Evolutionary conservation across 805 yeast species (phyloP), one percentile per base, ranked within the genome.

Genomic region (Candida argentea): DNA sequence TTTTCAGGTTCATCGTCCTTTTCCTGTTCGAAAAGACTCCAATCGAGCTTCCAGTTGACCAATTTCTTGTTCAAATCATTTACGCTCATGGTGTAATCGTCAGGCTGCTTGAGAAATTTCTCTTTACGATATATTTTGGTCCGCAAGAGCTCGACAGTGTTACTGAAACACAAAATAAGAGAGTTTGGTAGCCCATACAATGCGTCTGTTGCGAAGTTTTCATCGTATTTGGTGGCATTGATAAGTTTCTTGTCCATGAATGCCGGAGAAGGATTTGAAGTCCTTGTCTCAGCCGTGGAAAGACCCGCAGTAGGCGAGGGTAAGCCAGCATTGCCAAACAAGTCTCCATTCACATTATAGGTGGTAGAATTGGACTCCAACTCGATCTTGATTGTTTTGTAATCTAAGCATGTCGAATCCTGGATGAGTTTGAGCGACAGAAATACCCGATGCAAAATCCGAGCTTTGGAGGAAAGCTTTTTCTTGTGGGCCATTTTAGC

Each of bases 111-210:
- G 6, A 46, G 38, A 19, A 47, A 34, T 20, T 33, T 25, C 24
- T 59, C 63, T 24, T 57, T 57, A 39, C 66, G 68, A 42, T 70
- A 70, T 32, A 72, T 66, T 33, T 74, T 78, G 33, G 73, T 68
- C 29, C 87, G 62, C 11, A 81, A 62, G 20, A 82, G 48, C 33
- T 72, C 72, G 2, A 80, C 84, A 10, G 81, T 76, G 36, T 79
- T 83, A 33, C 80, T 70, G 52, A 85, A 82, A 30, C 84, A 54
- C 14, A 76, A 42, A 31, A 83, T 76, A 24, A 85, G 57, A 3
- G 94, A 79, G 43, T 81, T 83, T 5, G 95, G 94, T 31, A 85
- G 57, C 1, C 94, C 94, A 47, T 82, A 84, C 27, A 84, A 58
- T 0, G 87, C 82, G 49, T 81, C 93, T 1, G 87, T 76, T 6